Evolutionary conservation across 805 yeast genomes (phyloP).

Genomic region (Starmerella bacillaris): DNA sequence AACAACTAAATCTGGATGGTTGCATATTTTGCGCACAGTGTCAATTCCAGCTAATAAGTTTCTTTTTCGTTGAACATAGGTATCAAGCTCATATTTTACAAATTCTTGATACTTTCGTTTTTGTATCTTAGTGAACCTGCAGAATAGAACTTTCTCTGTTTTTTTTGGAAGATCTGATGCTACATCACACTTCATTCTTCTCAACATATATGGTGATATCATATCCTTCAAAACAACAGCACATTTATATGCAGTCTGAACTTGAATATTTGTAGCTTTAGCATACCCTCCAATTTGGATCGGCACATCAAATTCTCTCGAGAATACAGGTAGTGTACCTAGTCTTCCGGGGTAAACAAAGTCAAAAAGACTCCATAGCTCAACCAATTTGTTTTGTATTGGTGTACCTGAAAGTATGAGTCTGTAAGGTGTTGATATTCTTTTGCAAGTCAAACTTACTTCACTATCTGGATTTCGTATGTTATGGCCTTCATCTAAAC

Average conservation of each 20-base stretch:
- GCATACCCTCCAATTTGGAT: conserved; percentile 97
- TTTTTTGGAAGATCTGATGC: conserved; percentile 89
- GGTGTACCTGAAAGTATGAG: conserved; percentile 91
- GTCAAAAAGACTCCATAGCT: conserved; percentile 88
- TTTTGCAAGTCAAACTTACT: conserved; percentile 70
- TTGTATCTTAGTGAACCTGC: conserved; percentile 64
- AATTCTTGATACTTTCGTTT: conserved; percentile 56
- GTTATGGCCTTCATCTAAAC: conserved; percentile 91
- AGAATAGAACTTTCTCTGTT: conserved; percentile 83
- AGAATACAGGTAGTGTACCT: conserved; percentile 90
- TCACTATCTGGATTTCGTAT: conserved; percentile 87
- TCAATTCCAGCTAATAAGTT: conserved; percentile 83
- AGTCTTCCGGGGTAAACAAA: conserved; percentile 86
- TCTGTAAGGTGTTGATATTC: conserved; percentile 65
- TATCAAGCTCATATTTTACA: conserved; percentile 46
- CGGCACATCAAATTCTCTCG: conserved; percentile 78
- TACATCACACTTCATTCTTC: conserved; percentile 83
- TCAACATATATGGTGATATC: conserved; percentile 70
- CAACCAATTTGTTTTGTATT: conserved; percentile 79
- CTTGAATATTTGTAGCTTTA: conserved; percentile 87
- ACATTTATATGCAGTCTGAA: conserved; percentile 89
- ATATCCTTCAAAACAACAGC: conserved; percentile 78
- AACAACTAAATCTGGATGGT: conserved; percentile 76
- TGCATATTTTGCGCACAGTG: conserved; percentile 75
- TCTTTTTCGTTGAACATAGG: conserved; percentile 56